A percentile compares a stretch with the other conserved stretches of the same genome.
Conservation (phyloP, 345 rosid genomes). For the Cardamine resedifolia region DNA sequence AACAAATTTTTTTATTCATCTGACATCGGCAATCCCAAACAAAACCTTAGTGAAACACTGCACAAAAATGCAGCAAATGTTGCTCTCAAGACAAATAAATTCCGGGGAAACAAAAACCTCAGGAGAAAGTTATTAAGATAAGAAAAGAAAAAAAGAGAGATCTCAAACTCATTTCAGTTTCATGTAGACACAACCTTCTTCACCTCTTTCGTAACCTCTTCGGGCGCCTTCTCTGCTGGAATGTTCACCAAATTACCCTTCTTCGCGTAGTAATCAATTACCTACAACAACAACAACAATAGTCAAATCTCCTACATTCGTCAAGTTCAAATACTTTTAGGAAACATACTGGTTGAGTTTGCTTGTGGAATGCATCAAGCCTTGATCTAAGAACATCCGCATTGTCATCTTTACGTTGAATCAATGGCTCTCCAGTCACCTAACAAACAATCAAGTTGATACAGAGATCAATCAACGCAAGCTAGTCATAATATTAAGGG, state of each 20-base stretch:
- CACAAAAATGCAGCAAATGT: constrained; percentile 30
- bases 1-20: not conserved
- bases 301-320: not conserved
- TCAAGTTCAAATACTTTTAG: not conserved
- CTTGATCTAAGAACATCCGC: constrained; percentile 86
- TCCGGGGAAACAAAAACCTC: constrained; percentile 15
- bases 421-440: constrained; percentile 89
- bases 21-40: not conserved
- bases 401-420: constrained; percentile 92
- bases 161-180: constrained; percentile 2
- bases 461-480: not conserved
- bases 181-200: constrained; percentile 63
- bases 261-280: constrained; percentile 72
- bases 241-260: constrained; percentile 68
- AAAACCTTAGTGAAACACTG: constrained; percentile 19
- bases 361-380: constrained; percentile 86
- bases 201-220: constrained; percentile 72
- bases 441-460: constrained; percentile 31
- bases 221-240: constrained; percentile 79
- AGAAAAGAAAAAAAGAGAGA: not conserved
- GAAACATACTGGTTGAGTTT: constrained; percentile 71
- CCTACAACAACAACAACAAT: constrained; percentile 45
- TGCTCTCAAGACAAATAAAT: constrained; percentile 16
- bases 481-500: not conserved
- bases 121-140: constrained; percentile 1